Percentiles rank a stretch among this genome's conserved stretches.
These are phyloP conservation scores for Monocercomonoides exilis DNA, from an alignment of 78 protist genomes.

Conservation along the genomic window DNA sequence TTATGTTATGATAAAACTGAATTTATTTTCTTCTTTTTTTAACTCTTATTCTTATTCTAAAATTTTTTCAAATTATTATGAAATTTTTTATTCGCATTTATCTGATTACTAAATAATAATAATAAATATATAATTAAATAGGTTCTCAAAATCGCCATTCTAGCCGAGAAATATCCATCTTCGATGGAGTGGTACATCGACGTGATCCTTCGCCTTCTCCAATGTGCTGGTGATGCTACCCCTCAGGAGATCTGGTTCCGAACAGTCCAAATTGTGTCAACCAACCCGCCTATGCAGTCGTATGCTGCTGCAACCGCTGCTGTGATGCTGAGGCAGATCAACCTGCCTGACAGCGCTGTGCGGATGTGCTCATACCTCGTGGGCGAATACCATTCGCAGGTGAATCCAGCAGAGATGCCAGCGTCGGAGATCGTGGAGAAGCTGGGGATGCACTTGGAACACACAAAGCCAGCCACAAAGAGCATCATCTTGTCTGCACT, in stretches of 20 bases:
- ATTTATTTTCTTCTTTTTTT: neutral
- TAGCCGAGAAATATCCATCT: slow-evolving; percentile 79
- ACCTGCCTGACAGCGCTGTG: neutral
- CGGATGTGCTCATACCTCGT: neutral
- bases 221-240: slow-evolving; percentile 78
- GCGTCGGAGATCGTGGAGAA: neutral
- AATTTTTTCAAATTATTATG: no score
- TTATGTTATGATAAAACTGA: no score
- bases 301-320: slow-evolving; percentile 63
- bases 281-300: slow-evolving; percentile 65
- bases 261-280: slow-evolving; percentile 82
- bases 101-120: no score
- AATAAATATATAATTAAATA: no score
- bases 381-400: neutral
- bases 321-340: neutral
- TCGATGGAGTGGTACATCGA: slow-evolving; percentile 85
- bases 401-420: neutral
- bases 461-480: neutral
- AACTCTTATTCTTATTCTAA: no score
- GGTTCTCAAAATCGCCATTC: slow-evolving; percentile 75
- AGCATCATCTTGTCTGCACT: neutral
- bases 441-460: neutral
- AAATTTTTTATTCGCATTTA: no score
- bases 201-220: slow-evolving; percentile 63
- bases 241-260: slow-evolving; percentile 85